Evolutionary conservation across 768 basidiomycete species (phyloP).

Genomic region (Tulasnella sp.): DNA sequence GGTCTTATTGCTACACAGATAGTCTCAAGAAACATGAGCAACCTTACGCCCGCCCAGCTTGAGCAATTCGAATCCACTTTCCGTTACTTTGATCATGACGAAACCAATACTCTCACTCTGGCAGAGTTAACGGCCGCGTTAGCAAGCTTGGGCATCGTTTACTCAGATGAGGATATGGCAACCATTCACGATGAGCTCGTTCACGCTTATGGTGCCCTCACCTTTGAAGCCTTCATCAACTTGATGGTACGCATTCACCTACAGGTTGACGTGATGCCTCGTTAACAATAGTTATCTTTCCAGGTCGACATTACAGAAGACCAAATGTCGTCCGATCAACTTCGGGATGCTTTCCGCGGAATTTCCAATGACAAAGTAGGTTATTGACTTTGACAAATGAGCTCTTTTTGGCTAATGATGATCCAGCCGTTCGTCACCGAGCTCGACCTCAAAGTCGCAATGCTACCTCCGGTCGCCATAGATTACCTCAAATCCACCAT

Average conservation of each 20-base stretch:
- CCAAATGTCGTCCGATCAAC: constrained; percentile 86
- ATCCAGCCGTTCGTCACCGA: constrained; percentile 89
- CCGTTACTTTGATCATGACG: constrained; percentile 94
- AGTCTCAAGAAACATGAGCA: constrained; percentile 88
- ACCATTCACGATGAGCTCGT: constrained; percentile 76
- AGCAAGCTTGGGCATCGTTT: constrained; percentile 90
- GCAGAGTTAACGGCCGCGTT: constrained; percentile 92
- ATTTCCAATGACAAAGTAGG: constrained; percentile 83
- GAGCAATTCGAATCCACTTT: constrained; percentile 98
- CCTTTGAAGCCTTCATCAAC: constrained; percentile 91
- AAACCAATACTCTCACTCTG: constrained; percentile 78
- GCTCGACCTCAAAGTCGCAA: constrained; percentile 80
- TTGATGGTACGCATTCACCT: constrained; percentile 59
- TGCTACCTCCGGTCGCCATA: constrained; percentile 68
- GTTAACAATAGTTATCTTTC: not conserved
- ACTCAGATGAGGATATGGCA: constrained; percentile 86
- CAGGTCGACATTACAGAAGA: constrained; percentile 97
- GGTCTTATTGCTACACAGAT: constrained; percentile 51
- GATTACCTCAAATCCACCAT: constrained; percentile 81
- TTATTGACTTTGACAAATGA: not conserved
- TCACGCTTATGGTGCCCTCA: constrained; percentile 80
- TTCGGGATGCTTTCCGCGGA: constrained; percentile 89
- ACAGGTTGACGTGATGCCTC: not conserved
- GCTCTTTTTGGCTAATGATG: not conserved
- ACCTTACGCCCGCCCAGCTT: constrained; percentile 89